phyloP scores from a whole-genome alignment of 192 early-diverging fungal genomes.

The Rhizoclosmatium sp. region DNA sequence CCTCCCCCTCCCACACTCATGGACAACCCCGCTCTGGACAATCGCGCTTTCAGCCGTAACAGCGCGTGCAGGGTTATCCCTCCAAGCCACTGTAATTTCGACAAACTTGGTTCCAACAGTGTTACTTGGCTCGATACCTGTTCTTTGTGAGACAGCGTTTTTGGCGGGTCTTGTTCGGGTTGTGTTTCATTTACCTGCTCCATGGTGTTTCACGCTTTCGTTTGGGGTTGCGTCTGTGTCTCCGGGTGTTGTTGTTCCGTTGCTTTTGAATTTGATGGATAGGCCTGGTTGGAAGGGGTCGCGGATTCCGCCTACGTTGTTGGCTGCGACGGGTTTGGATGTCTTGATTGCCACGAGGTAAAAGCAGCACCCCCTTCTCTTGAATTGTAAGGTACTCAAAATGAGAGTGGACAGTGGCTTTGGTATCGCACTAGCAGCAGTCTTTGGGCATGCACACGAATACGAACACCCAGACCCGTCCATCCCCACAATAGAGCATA shows the following conservation, averaged over 20 bases:
- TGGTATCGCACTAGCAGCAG: constrained; percentile 44
- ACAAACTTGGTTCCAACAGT: constrained; percentile 30
- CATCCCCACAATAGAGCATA: constrained; percentile 21
- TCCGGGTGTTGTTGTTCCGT: constrained; percentile 52
- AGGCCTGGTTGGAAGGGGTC: constrained; percentile 35
- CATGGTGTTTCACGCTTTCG: constrained; percentile 44
- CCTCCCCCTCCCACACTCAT: constrained; percentile 45
- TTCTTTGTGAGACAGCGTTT: constrained; percentile 40
- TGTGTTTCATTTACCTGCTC: constrained; percentile 39
- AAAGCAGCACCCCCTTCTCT: neutral
- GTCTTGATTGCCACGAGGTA: constrained; percentile 41
- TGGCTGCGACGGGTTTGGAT: constrained; percentile 44
- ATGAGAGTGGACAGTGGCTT: constrained; percentile 37
- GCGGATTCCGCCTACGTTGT: constrained; percentile 42
- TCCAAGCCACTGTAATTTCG: constrained; percentile 25
- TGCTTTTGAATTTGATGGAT: constrained; percentile 45
- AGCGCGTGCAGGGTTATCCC: constrained; percentile 45
- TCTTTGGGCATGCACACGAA: constrained; percentile 48
- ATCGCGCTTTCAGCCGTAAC: constrained; percentile 45
- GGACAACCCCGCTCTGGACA: constrained; percentile 50
- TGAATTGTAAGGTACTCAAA: neutral
- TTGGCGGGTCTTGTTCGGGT: constrained; percentile 16
- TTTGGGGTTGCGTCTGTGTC: constrained; percentile 50
- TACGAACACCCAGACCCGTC: neutral
- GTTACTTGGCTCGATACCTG: constrained; percentile 42